Evolutionary conservation across 176 grass and related monocot genomes (phyloP).

Genomic region (Echinochloa phyllopogon): DNA sequence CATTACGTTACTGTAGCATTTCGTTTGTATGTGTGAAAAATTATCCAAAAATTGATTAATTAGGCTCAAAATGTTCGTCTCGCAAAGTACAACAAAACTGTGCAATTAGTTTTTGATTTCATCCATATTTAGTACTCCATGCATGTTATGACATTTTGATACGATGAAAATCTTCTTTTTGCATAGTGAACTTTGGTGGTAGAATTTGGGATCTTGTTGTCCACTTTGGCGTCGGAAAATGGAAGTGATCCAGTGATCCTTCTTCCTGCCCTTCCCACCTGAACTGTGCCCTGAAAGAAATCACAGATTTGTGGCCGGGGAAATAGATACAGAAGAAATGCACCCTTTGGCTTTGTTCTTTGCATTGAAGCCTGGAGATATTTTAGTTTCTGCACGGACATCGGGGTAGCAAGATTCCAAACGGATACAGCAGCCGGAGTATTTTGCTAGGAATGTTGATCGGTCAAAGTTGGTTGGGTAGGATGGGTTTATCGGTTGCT

Average conservation of each 20-base stretch:
- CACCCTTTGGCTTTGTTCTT: neutral
- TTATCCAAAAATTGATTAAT: no score
- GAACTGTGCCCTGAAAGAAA: neutral
- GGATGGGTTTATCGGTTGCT: neutral
- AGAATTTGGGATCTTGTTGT: no score
- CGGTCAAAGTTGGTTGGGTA: conserved; percentile 8
- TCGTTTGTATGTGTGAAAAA: no score
- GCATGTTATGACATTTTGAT: no score
- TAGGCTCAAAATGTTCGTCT: no score
- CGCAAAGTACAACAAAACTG: no score
- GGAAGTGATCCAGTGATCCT: neutral
- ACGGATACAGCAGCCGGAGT: no score
- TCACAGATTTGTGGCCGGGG: neutral
- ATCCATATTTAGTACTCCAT: no score
- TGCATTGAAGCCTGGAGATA: neutral
- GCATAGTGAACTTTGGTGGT: no score
- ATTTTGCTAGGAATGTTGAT: neutral
- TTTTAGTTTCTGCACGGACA: neutral
- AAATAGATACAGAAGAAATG: neutral
- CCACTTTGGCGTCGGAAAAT: conserved; percentile 4
- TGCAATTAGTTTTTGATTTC: no score
- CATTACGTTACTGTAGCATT: no score
- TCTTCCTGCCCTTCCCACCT: neutral
- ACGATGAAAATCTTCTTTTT: no score
- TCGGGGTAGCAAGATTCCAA: conserved; percentile 25